These are phyloP conservation scores for Penicillium sp. DNA, from an alignment of 2,329 filamentous ascomycete species.

Conservation along the genomic window DNA sequence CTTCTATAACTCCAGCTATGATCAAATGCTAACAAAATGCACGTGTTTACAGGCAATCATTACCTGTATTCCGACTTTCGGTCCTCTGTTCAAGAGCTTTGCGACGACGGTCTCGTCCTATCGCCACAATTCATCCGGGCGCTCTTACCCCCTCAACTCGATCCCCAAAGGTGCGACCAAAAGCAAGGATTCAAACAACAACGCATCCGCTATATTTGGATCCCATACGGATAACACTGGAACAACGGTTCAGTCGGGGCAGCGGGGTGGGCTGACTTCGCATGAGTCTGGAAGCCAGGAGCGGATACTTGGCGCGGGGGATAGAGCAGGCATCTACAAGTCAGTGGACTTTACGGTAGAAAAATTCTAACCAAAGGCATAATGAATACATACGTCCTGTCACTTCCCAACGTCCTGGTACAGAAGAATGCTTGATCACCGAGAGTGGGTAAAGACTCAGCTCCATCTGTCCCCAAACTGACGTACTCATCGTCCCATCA, in stretches of 20 bases:
- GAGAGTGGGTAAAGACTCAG: too few relatives aligned
- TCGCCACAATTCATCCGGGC: neutral
- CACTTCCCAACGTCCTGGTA: too few relatives aligned
- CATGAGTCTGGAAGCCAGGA: neutral
- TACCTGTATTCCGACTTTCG: constrained; percentile 47
- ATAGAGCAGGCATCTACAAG: neutral
- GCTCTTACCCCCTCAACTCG: constrained; percentile 5
- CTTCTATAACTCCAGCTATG: too few relatives aligned
- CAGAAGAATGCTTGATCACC: too few relatives aligned
- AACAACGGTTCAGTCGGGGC: neutral
- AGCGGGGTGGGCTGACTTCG: neutral
- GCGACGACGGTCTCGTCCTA: constrained; percentile 20
- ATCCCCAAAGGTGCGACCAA: neutral
- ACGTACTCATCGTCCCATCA: too few relatives aligned
- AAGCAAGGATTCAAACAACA: neutral
- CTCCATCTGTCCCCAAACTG: too few relatives aligned
- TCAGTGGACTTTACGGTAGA: neutral
- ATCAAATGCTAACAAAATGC: neutral
- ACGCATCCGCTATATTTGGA: neutral
- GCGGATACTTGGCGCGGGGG: neutral
- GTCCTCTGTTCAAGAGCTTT: constrained; percentile 40
- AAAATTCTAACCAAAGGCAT: neutral
- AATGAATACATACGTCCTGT: too few relatives aligned
- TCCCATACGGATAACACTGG: neutral
- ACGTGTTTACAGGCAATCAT: constrained; percentile 36